Base-by-base conservation (phyloP, 345 rosid genomes). In the Eutrema yunnanense region DNA sequence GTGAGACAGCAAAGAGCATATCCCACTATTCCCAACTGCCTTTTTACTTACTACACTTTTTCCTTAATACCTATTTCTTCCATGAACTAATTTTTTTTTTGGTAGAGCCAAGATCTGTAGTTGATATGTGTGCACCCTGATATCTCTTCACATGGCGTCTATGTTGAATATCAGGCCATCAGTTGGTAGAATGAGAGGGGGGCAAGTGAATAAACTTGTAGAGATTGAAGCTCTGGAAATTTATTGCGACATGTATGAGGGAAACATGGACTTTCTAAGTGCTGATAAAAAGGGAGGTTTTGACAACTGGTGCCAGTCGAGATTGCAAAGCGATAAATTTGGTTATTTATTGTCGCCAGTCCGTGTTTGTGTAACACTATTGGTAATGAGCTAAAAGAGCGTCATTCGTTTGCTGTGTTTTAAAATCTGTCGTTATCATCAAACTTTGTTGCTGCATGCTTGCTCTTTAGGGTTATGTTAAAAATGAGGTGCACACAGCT, bases 141-240 rank as follows among this genome's bases (percentile, higher is more conserved):
- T n/a, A 40, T 54, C 16, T 52, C 36, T 47, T 73, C 73, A 77
- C 72, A 26, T 71, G 34, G 30, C 0, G 5, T 69, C 40, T 65
- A 9, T 73, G 62, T 69, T 65, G 65, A 38, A 54, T 73, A 58
- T 51, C 69, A 72, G 77, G 78, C 41, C 67, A 34, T 62, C 75
- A 22, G 49, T 83, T 78, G 84, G 67, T 49, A 84, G 78, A 82
- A 54, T 78, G 73, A 81, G 80, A 77, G 92, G 87, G 59, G 84
- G 81, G 32, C 90, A 87, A 82, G 96, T 84, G 61, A 83, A 83
- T 82, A 87, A 89, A 85, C 80, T 64, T 42, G 84, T 83, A 50
- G 88, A 89, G 79, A 77, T 88, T 74, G 80, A 81, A 78, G 97
- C 82, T 64, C 74, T 93, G 80, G 96, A 81, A 79, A 78, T 90